phyloP scores from a whole-genome alignment of 495 filamentous ascomycete genomes.

The Parathielavia appendiculata region DNA sequence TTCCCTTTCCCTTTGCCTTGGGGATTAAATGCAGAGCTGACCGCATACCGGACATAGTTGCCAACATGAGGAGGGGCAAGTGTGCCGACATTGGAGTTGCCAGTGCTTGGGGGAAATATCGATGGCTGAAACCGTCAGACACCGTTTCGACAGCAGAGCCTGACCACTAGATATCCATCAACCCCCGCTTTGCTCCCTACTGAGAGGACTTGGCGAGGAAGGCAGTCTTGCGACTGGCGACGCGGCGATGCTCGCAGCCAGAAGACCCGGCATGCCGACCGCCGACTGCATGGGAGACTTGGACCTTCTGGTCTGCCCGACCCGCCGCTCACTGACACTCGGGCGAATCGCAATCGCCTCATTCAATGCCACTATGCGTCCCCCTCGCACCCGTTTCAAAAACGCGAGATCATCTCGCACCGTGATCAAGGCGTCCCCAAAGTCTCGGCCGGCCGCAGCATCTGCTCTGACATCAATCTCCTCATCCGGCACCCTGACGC shows the following conservation, averaged over 20 bases:
- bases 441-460: neutral
- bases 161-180: no score
- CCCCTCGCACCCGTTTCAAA: slow-evolving; percentile 11
- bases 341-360: neutral
- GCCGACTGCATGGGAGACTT: slow-evolving; percentile 1
- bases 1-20: no score
- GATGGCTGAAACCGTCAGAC: no score
- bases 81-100: no score
- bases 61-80: no score
- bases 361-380: neutral
- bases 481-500: neutral
- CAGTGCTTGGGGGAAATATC: no score
- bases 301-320: neutral
- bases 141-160: no score
- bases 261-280: slow-evolving; percentile 10
- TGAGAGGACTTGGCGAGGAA: no score
- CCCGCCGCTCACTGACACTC: neutral
- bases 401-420: slow-evolving; percentile 9
- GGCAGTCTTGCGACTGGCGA: neutral
- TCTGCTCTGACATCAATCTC: neutral
- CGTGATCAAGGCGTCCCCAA: neutral
- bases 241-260: slow-evolving; percentile 11
- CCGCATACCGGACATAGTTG: no score
- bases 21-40: no score
- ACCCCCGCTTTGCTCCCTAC: no score